These are phyloP conservation scores for Boletus rubescentipes DNA, from an alignment of 768 basidiomycete species.

Conservation along the genomic window DNA sequence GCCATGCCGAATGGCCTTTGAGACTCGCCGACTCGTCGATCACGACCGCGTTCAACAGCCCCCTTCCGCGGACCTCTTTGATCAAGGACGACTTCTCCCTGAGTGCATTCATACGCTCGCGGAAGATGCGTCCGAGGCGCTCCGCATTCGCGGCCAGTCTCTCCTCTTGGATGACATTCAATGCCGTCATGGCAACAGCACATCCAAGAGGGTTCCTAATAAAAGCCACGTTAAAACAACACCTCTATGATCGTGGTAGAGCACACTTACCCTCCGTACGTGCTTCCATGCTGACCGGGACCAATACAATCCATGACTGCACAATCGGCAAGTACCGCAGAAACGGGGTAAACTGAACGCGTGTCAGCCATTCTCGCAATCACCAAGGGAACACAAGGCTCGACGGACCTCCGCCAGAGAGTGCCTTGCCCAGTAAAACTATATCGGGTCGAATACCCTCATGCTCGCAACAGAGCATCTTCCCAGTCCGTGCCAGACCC, in stretches of 20 bases:
- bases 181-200: constrained; percentile 92
- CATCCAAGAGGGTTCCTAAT: constrained; percentile 89
- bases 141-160: constrained; percentile 78
- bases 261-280: constrained; percentile 78
- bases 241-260: background rate
- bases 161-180: constrained; percentile 90
- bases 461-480: constrained; percentile 88
- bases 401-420: constrained; percentile 85
- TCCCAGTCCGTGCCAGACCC: constrained; percentile 92
- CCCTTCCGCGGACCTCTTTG: constrained; percentile 77
- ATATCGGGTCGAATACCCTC: constrained; percentile 90
- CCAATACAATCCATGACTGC: constrained; percentile 94
- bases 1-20: constrained; percentile 89
- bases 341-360: constrained; percentile 87
- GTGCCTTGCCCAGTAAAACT: constrained; percentile 91
- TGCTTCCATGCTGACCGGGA: constrained; percentile 95
- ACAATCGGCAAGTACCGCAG: constrained; percentile 86
- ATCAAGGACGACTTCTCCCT: constrained; percentile 61
- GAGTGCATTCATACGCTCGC: constrained; percentile 55
- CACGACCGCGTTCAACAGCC: constrained; percentile 90
- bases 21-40: constrained; percentile 80
- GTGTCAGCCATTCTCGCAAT: constrained; percentile 5
- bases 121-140: constrained; percentile 79
- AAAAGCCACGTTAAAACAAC: background rate
- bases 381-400: background rate